A percentile compares a stretch with the other conserved stretches of the same genome.
Conservation (phyloP, 2,329 filamentous ascomycete species). For the Nothomitra cinnamomea region DNA sequence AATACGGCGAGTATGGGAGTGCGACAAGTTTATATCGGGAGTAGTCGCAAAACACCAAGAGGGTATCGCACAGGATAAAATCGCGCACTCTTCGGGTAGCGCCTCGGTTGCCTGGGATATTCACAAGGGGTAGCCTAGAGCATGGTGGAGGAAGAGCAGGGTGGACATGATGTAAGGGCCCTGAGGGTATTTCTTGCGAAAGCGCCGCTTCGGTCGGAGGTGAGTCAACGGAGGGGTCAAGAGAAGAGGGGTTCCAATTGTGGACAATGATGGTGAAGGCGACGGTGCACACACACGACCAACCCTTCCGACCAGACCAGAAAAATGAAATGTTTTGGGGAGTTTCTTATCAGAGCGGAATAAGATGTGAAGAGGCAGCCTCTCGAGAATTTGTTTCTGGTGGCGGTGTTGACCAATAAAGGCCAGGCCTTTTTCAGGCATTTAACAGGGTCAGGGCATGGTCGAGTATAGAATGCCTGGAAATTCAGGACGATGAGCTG, state of each 20-base stretch:
- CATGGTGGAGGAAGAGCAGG: neutral
- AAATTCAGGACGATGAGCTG: conserved; percentile 2
- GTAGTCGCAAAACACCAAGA: neutral
- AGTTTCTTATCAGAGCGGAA: neutral
- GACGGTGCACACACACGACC: neutral
- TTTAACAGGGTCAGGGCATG: neutral
- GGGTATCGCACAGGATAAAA: neutral
- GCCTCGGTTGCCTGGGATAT: conserved; percentile 3
- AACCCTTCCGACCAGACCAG: neutral
- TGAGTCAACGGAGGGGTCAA: conserved; percentile 4
- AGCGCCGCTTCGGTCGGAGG: neutral
- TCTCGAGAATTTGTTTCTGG: neutral
- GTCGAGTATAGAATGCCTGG: neutral
- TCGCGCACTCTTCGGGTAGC: conserved; percentile 1
- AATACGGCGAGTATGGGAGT: neutral
- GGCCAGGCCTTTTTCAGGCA: neutral
- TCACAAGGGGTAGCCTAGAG: neutral
- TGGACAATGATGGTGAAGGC: neutral
- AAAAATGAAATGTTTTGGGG: neutral
- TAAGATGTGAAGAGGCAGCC: neutral
- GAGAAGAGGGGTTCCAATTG: neutral
- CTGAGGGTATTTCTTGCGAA: neutral
- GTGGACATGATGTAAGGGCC: conserved; percentile 1
- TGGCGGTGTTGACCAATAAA: neutral
- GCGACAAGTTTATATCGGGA: neutral